These are phyloP conservation scores for Apiospora sp. DNA, from an alignment of 2,329 filamentous ascomycete genomes.

Conservation along the genomic window DNA sequence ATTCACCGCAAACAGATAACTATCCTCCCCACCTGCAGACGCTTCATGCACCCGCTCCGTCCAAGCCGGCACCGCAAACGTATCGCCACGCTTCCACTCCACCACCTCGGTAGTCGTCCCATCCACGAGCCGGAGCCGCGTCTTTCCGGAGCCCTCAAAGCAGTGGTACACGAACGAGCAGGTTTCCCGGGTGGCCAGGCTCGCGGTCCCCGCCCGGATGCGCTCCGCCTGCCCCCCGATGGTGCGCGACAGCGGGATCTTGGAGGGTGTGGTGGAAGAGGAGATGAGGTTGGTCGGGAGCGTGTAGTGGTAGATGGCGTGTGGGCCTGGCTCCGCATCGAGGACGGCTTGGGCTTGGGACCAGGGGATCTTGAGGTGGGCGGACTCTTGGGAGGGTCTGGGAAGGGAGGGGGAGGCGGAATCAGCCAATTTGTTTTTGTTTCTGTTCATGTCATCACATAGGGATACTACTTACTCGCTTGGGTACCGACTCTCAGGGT, in stretches of 20 bases:
- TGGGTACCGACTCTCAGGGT: constrained; percentile 24
- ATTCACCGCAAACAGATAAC: constrained; percentile 23
- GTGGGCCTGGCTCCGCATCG: neutral
- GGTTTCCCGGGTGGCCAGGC: neutral
- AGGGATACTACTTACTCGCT: constrained; percentile 20
- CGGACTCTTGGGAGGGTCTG: neutral
- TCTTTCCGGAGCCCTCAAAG: constrained; percentile 14
- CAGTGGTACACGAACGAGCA: constrained; percentile 26
- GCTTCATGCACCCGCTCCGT: constrained; percentile 18
- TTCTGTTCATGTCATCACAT: neutral
- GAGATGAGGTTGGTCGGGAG: neutral
- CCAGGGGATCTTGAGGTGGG: constrained; percentile 23
- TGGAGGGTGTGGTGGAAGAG: neutral
- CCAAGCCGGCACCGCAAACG: constrained; percentile 27
- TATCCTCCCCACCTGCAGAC: neutral
- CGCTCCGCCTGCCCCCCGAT: constrained; percentile 25
- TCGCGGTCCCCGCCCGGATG: neutral
- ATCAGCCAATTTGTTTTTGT: no score
- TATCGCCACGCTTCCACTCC: constrained; percentile 13
- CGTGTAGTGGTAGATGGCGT: constrained; percentile 26
- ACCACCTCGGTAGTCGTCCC: neutral
- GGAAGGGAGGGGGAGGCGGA: no score
- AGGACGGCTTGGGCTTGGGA: neutral
- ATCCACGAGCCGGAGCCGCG: constrained; percentile 16
- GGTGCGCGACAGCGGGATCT: constrained; percentile 19